Evolutionary conservation across 2,329 filamentous ascomycete species (phyloP), one percentile per base, ranked within the genome.

Genomic region (Aotearoamyces nothofagi): DNA sequence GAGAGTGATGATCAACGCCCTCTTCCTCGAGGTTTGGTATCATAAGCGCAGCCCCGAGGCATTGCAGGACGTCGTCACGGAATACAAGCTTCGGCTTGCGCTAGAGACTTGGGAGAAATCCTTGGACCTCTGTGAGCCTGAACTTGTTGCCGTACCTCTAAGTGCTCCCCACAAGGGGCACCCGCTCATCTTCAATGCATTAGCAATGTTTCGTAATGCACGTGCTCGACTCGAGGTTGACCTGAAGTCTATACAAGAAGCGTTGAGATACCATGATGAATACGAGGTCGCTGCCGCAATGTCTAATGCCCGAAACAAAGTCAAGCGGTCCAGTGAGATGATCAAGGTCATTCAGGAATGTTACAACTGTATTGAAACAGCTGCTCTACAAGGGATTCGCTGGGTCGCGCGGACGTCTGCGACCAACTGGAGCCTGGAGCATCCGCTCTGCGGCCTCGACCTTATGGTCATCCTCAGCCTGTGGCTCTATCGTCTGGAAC

Each of bases 71-170:
- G 86, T 96, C 22, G 87, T 96, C 24, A 92, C 87, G 3, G 90
- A 96, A 58, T 96, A 93, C 68, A 96, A 94, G 63, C 77, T 98
- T 36, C 75, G 90, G 33, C 71, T 94, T 30, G 90, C 90, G 28
- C 64, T 98, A 30, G 87, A 96, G 59, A 94, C 87, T n/a, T 98
- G 90, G 90, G 84, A 96, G 62, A 92, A 81, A 57, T 94, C 87
- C 22, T 69, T 96, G 13, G 83, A 92, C 33, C 68, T 92, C 36
- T 94, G 86, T 52, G 87, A 96, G 58, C 78, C 84, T 3, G 90
- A 98, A 56, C 76, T 72, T 9, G 81, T 87, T 30, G 69, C 83
- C 9, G 82, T 94, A 29, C 83, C 86, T 29, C 68, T 96, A 40
- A 92, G 82, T 51, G 86, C 87, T 15, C 87, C 90, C 26, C 86